A percentile compares a stretch with the other conserved stretches of the same genome.
Conservation (phyloP, 441 rosid genomes). For the Erysimum cheiri region DNA sequence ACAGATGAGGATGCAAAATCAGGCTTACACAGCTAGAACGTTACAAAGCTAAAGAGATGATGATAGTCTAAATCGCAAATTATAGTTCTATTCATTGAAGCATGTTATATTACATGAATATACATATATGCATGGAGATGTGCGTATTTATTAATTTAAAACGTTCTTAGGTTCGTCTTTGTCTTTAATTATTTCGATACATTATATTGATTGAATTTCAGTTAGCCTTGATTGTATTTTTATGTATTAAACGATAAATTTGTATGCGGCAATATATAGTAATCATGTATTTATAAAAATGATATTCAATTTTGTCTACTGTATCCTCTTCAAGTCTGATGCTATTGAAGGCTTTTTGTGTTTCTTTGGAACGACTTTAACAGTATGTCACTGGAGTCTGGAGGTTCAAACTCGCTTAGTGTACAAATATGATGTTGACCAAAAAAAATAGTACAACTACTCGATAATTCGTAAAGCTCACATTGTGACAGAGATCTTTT, state of each 20-base stretch:
- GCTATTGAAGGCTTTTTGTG: too few species aligned
- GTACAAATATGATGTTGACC: too few species aligned
- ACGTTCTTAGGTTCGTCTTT: not conserved
- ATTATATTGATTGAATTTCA: not conserved
- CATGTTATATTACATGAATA: slow-evolving; percentile 8
- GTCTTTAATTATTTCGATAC: not conserved
- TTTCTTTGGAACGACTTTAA: too few species aligned
- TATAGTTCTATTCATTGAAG: not conserved
- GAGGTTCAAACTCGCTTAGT: too few species aligned
- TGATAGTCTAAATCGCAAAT: not conserved
- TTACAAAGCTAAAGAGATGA: slow-evolving; percentile 30
- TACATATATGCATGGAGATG: slow-evolving; percentile 19
- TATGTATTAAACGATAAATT: not conserved
- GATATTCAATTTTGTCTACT: too few species aligned
- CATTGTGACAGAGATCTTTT: not conserved
- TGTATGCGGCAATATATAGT: not conserved
- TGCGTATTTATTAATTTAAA: not conserved
- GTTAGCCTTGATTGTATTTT: not conserved
- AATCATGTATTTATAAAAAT: too few species aligned
- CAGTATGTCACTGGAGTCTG: too few species aligned
- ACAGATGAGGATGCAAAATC: slow-evolving; percentile 57
- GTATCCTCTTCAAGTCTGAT: too few species aligned
- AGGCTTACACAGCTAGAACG: slow-evolving; percentile 39
- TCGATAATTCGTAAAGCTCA: not conserved
- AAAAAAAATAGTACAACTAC: not conserved